These are phyloP conservation scores for Coemansia sp. DNA, from an alignment of 192 early-diverging fungal species.

Conservation along the genomic window DNA sequence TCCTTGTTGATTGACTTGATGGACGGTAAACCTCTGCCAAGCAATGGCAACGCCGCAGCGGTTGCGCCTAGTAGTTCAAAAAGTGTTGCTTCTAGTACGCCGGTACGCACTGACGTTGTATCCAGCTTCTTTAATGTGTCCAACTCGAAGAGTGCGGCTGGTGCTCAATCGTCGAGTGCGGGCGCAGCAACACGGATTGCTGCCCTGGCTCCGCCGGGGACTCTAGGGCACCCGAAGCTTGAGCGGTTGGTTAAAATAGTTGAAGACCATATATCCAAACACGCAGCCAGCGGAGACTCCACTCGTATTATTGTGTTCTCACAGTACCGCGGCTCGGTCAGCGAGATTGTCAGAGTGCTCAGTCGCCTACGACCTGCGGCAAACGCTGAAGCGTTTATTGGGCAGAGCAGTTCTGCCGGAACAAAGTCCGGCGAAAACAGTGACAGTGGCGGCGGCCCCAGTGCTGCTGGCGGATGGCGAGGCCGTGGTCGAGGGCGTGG, in stretches of 20 bases:
- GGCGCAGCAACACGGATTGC: conserved; percentile 9
- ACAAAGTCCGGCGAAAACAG: conserved; percentile 6
- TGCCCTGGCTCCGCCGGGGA: conserved; percentile 24
- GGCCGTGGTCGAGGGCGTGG: conserved; percentile 15
- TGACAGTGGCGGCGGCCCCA: background rate
- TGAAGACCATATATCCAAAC: conserved; percentile 64
- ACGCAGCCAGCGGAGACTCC: conserved; percentile 28
- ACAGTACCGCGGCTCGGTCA: conserved; percentile 79
- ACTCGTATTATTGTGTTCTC: conserved; percentile 86
- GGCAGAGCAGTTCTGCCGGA: conserved; percentile 57
- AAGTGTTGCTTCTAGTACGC: background rate
- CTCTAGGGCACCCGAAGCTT: conserved; percentile 81
- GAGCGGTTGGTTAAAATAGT: conserved; percentile 64
- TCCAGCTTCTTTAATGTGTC: conserved; percentile 47
- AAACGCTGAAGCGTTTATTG: conserved; percentile 74
- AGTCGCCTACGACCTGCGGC: conserved; percentile 65
- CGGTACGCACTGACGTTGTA: conserved; percentile 38
- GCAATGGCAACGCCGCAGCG: background rate
- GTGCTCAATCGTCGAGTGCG: background rate
- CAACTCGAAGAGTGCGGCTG: conserved; percentile 8
- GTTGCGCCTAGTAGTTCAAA: background rate
- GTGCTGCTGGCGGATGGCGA: conserved; percentile 1
- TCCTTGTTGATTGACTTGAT: conserved; percentile 27
- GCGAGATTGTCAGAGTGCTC: conserved; percentile 74
- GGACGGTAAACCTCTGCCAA: conserved; percentile 7